A percentile compares a stretch with the other conserved stretches of the same genome.
phyloP scores from a whole-genome alignment of 2,329 filamentous ascomycete species.

The Dactylellina parvicollis region DNA sequence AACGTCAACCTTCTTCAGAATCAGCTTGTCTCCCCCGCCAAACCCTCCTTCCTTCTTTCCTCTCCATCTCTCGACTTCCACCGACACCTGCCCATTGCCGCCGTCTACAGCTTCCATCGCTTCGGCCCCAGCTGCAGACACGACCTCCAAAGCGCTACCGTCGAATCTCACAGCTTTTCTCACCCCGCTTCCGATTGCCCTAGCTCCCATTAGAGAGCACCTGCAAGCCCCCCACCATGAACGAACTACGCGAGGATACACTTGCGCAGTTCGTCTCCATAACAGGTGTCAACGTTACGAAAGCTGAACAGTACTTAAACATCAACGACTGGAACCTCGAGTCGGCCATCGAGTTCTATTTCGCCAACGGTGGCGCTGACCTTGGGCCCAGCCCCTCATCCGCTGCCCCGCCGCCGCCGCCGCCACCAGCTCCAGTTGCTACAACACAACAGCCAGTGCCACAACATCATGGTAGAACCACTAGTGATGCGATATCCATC shows the following conservation, averaged over 20 bases:
- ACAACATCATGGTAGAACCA: conserved; percentile 31
- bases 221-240: conserved; percentile 65
- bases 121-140: not conserved
- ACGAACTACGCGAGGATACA: conserved; percentile 66
- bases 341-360: conserved; percentile 88
- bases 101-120: not conserved
- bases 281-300: conserved; percentile 75
- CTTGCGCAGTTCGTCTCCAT: conserved; percentile 82
- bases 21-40: not conserved
- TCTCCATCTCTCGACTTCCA: not conserved
- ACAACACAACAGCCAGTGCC: conserved; percentile 11
- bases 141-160: not conserved
- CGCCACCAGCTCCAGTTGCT: conserved; percentile 57
- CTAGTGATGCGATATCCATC: conserved; percentile 64
- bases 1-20: not conserved
- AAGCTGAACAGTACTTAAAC: conserved; percentile 83
- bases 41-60: not conserved
- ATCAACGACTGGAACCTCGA: conserved; percentile 85
- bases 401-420: conserved; percentile 61
- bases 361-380: conserved; percentile 81
- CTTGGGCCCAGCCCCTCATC: conserved; percentile 60
- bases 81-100: not conserved
- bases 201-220: not conserved
- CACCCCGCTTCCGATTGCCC: not conserved
- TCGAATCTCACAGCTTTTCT: not conserved